These are phyloP conservation scores for Cyclanthera cordifolia DNA, from an alignment of 306 rosid species.

Conservation along the genomic window DNA sequence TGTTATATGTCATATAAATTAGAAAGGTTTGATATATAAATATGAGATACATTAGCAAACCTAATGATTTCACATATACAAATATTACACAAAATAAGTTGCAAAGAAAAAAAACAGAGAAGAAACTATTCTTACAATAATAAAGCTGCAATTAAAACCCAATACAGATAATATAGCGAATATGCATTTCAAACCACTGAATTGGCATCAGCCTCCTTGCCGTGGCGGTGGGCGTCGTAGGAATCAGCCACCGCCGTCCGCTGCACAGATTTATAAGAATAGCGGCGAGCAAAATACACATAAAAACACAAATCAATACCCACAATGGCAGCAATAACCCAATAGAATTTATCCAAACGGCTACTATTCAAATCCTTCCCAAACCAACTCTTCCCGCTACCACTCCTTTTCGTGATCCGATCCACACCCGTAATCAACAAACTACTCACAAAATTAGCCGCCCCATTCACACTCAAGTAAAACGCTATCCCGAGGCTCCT, in stretches of 20 bases:
- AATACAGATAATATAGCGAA: too few relatives aligned
- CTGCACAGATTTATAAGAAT: conserved; percentile 7
- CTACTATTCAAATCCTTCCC: conserved; percentile 17
- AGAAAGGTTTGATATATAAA: too few relatives aligned
- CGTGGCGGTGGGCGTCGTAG: not conserved
- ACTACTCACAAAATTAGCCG: conserved; percentile 6
- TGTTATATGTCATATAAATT: too few relatives aligned
- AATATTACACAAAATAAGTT: too few relatives aligned
- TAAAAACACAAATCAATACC: conserved; percentile 8
- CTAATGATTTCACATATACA: too few relatives aligned
- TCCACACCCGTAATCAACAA: conserved; percentile 11
- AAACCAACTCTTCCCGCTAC: conserved; percentile 13
- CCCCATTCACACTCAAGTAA: conserved; percentile 48
- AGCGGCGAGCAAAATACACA: not conserved
- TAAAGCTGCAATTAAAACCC: too few relatives aligned
- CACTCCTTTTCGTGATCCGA: not conserved
- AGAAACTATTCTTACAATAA: too few relatives aligned
- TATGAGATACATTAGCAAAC: too few relatives aligned
- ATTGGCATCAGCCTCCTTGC: not conserved
- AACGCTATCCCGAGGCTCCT: conserved; percentile 79
- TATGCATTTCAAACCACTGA: not conserved
- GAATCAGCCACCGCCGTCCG: conserved; percentile 5
- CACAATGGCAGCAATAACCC: not conserved
- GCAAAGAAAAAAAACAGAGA: too few relatives aligned
- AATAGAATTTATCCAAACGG: conserved; percentile 11